Evolutionary conservation across 2,329 filamentous ascomycete species (phyloP).

Genomic region (Clonostachys sp.): DNA sequence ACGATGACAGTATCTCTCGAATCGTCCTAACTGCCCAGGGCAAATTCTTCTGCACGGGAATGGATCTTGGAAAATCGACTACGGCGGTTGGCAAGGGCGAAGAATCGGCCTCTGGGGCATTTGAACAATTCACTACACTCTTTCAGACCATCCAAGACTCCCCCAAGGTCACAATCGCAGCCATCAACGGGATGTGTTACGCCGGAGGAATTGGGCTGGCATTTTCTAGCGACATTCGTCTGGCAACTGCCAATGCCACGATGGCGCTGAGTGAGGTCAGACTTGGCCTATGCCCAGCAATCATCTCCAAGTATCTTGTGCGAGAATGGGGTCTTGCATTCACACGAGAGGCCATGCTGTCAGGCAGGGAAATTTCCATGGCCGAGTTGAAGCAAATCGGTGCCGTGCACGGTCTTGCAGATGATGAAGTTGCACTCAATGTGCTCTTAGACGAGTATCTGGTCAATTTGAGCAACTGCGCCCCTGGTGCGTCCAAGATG

Average conservation of each 20-base stretch:
- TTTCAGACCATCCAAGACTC: constrained; percentile 28
- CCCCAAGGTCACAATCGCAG: constrained; percentile 33
- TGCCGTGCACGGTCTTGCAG: no score
- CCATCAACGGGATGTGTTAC: constrained; percentile 32
- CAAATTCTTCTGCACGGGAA: constrained; percentile 33
- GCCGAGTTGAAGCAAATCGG: constrained; percentile 8
- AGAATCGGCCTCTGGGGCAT: constrained; percentile 4
- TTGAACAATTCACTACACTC: constrained; percentile 15
- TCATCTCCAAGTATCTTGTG: constrained; percentile 30
- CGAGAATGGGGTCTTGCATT: constrained; percentile 30
- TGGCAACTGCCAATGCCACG: constrained; percentile 8
- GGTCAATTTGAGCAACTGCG: no score
- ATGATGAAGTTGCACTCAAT: no score
- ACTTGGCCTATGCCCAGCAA: constrained; percentile 27
- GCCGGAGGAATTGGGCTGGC: constrained; percentile 36
- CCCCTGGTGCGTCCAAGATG: no score
- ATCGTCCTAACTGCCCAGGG: constrained; percentile 26
- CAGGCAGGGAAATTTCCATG: constrained; percentile 17
- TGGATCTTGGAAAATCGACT: constrained; percentile 22
- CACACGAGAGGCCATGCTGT: constrained; percentile 28
- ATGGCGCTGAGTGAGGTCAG: constrained; percentile 32
- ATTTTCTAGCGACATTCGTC: constrained; percentile 33
- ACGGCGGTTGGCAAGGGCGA: constrained; percentile 2
- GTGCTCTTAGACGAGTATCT: no score
- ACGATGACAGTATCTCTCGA: constrained; percentile 14